A percentile compares a stretch with the other conserved stretches of the same genome.
Conservation (phyloP, 495 filamentous ascomycete species). For the Aspergillus funiculosus region DNA sequence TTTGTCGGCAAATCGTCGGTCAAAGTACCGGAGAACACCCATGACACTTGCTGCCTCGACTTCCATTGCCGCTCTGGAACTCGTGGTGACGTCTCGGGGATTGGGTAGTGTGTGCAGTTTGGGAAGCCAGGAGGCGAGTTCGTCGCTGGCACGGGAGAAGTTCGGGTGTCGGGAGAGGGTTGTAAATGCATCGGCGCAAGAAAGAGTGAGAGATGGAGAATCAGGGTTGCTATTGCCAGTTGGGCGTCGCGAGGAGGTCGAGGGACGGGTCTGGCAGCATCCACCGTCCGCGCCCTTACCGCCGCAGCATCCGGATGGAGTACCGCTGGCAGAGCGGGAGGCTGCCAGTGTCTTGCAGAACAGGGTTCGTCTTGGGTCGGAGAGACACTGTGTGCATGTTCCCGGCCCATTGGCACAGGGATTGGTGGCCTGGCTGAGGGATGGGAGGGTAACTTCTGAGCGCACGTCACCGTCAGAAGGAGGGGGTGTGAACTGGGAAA, state of each 20-base stretch:
- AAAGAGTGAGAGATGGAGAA: constrained; percentile 39
- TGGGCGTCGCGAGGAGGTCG: constrained; percentile 7
- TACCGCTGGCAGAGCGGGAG: constrained; percentile 46
- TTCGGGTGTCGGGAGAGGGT: constrained; percentile 74
- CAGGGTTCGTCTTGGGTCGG: constrained; percentile 71
- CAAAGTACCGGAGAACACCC: constrained; percentile 76
- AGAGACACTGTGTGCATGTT: constrained; percentile 71
- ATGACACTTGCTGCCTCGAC: constrained; percentile 84
- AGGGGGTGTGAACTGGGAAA: constrained; percentile 61
- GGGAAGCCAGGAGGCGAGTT: constrained; percentile 68
- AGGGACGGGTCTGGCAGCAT: constrained; percentile 40
- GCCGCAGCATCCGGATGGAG: constrained; percentile 47
- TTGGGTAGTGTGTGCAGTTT: constrained; percentile 59
- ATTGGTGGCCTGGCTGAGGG: constrained; percentile 41
- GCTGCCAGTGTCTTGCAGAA: constrained; percentile 84
- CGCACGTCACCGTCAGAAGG: constrained; percentile 61
- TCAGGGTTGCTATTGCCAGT: constrained; percentile 14
- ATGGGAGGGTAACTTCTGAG: constrained; percentile 38
- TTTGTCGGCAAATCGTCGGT: constrained; percentile 61
- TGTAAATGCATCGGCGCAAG: constrained; percentile 77
- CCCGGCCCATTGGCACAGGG: constrained; percentile 68
- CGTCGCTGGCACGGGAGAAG: constrained; percentile 69
- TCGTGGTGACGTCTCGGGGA: constrained; percentile 32
- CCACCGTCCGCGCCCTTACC: constrained; percentile 46
- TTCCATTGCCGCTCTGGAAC: constrained; percentile 57